phyloP scores from a whole-genome alignment of 768 basidiomycete genomes.

The Tricholoma terreum region DNA sequence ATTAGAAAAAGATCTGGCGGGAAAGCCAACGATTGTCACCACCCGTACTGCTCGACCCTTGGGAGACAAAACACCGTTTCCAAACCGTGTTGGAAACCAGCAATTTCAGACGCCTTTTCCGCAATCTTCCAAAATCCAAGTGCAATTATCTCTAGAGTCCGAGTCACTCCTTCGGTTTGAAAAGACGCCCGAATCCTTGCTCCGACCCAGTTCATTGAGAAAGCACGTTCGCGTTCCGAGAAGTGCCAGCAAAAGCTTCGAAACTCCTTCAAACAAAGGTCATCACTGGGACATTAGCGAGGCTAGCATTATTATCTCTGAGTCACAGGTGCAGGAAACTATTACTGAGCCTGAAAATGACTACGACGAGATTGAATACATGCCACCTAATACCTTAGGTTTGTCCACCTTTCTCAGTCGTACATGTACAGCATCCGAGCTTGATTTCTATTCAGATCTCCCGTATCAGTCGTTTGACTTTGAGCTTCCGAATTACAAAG shows the following conservation, averaged over 20 bases:
- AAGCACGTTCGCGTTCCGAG: slow-evolving; percentile 58
- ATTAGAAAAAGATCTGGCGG: not conserved
- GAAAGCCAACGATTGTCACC: slow-evolving; percentile 18
- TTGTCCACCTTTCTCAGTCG: slow-evolving; percentile 3
- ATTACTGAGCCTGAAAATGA: slow-evolving; percentile 28
- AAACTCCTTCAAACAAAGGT: slow-evolving; percentile 65
- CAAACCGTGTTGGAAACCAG: slow-evolving; percentile 47
- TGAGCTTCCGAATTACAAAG: slow-evolving; percentile 41
- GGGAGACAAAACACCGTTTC: slow-evolving; percentile 74
- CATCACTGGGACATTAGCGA: slow-evolving; percentile 79
- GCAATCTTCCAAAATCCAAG: slow-evolving; percentile 34
- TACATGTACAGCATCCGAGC: slow-evolving; percentile 1
- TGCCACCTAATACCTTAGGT: slow-evolving; percentile 47
- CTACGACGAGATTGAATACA: slow-evolving; percentile 50
- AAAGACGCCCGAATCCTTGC: slow-evolving; percentile 38
- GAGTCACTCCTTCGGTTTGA: slow-evolving; percentile 18
- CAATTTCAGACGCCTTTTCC: slow-evolving; percentile 35
- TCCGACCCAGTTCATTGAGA: slow-evolving; percentile 66
- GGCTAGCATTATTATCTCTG: slow-evolving; percentile 30
- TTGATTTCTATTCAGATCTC: slow-evolving; percentile 28
- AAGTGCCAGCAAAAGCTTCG: slow-evolving; percentile 47
- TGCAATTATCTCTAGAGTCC: slow-evolving; percentile 21
- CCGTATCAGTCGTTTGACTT: slow-evolving; percentile 45
- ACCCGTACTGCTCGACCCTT: slow-evolving; percentile 45
- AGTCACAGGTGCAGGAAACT: slow-evolving; percentile 26